phyloP scores from a whole-genome alignment of 441 rosid genomes.

The Syzygium syzygioides region DNA sequence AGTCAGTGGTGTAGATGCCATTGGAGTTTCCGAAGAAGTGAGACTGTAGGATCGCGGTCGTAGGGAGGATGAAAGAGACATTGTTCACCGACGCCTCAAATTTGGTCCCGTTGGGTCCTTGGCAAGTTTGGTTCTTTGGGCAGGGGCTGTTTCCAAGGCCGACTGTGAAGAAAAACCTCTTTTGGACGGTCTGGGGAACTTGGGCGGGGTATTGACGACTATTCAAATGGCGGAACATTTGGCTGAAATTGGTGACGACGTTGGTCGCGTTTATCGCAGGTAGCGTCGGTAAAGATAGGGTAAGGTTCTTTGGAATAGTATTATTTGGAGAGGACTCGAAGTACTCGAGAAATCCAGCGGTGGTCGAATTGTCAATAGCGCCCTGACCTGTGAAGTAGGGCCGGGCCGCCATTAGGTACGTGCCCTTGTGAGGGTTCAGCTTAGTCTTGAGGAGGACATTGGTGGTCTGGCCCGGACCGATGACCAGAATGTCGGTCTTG shows the following conservation, averaged over 20 bases:
- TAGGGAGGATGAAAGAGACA: constrained; percentile 7
- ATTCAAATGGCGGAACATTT: constrained; percentile 7
- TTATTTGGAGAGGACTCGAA: constrained; percentile 7
- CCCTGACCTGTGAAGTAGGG: constrained; percentile 63
- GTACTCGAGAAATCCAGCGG: constrained; percentile 62
- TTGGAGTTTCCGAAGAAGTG: constrained; percentile 7
- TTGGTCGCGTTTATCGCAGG: constrained; percentile 18
- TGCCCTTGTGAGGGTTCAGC: constrained; percentile 32
- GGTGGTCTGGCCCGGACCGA: constrained; percentile 65
- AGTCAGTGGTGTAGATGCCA: constrained; percentile 8
- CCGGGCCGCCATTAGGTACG: constrained; percentile 58
- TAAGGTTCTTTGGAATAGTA: constrained; percentile 20
- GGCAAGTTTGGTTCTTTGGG: constrained; percentile 14
- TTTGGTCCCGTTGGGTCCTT: constrained; percentile 12
- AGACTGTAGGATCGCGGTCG: constrained; percentile 7
- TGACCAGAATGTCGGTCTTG: constrained; percentile 29
- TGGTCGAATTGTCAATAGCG: constrained; percentile 56
- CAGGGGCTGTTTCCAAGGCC: constrained; percentile 16
- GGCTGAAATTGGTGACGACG: constrained; percentile 1
- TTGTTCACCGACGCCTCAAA: constrained; percentile 7
- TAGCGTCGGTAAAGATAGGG: constrained; percentile 37
- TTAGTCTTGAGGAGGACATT: constrained; percentile 59
- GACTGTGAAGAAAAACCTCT: constrained; percentile 10
- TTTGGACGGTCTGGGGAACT: constrained; percentile 12
- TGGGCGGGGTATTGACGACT: constrained; percentile 2